Percentiles rank a stretch among this genome's conserved stretches.
Conservation (phyloP, 108 stramenopile species). For the Skeletonema tropicum region DNA sequence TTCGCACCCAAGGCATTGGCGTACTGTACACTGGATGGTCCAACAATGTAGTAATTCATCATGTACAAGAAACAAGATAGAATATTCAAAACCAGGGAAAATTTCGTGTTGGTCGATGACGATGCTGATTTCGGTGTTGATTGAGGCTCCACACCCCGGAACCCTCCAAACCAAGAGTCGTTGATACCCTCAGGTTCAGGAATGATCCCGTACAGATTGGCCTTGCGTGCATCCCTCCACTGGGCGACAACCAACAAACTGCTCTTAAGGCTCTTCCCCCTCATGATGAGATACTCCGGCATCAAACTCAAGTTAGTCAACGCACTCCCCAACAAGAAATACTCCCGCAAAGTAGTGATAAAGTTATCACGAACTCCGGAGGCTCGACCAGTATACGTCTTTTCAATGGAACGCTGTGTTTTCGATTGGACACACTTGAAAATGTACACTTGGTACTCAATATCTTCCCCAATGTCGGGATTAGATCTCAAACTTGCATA, state of each 20-base stretch:
- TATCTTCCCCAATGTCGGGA: slow-evolving; percentile 35
- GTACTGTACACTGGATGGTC: slow-evolving; percentile 85
- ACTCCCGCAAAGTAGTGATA: slow-evolving; percentile 50
- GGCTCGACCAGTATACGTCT: slow-evolving; percentile 33
- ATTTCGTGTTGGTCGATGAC: slow-evolving; percentile 16
- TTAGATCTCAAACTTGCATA: slow-evolving; percentile 5
- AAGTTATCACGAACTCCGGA: slow-evolving; percentile 48
- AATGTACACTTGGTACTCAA: slow-evolving; percentile 40
- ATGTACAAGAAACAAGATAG: slow-evolving; percentile 85
- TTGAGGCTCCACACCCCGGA: slow-evolving; percentile 10
- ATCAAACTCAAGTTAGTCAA: slow-evolving; percentile 64
- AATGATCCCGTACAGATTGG: slow-evolving; percentile 9
- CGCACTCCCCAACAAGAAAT: slow-evolving; percentile 56
- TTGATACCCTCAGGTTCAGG: not conserved
- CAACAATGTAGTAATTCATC: slow-evolving; percentile 94
- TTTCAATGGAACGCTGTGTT: slow-evolving; percentile 44
- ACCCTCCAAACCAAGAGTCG: slow-evolving; percentile 25
- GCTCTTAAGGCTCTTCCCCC: slow-evolving; percentile 53
- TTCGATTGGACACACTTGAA: slow-evolving; percentile 45
- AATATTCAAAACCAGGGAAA: slow-evolving; percentile 65
- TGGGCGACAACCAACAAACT: slow-evolving; percentile 59
- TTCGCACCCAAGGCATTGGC: slow-evolving; percentile 77
- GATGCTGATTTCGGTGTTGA: not conserved
- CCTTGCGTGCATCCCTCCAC: slow-evolving; percentile 53
- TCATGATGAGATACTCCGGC: slow-evolving; percentile 54